These are phyloP conservation scores for Leptographium radiaticola DNA, from an alignment of 2,329 filamentous ascomycete species.

Conservation along the genomic window DNA sequence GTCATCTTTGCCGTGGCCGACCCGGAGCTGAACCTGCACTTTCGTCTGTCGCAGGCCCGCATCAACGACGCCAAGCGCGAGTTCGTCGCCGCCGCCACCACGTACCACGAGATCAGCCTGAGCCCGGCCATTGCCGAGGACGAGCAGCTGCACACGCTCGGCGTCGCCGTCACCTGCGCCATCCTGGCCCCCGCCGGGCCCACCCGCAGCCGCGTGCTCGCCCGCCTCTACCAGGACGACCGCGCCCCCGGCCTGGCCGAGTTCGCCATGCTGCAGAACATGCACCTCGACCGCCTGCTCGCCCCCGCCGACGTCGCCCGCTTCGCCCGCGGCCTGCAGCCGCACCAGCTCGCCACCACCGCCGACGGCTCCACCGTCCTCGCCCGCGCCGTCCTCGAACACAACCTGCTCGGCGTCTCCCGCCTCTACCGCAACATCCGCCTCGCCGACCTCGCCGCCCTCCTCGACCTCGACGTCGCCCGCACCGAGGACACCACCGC, in stretches of 20 bases:
- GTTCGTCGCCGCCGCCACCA: constrained; percentile 76
- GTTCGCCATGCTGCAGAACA: constrained; percentile 87
- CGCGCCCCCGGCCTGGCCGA: constrained; percentile 53
- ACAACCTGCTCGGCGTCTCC: constrained; percentile 83
- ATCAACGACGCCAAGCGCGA: constrained; percentile 83
- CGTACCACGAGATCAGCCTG: constrained; percentile 80
- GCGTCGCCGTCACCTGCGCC: constrained; percentile 80
- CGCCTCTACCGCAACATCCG: constrained; percentile 66
- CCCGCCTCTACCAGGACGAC: constrained; percentile 87
- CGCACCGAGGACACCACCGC: constrained; percentile 86
- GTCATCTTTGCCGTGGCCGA: constrained; percentile 70
- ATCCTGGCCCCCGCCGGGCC: constrained; percentile 88
- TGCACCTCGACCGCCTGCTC: constrained; percentile 83
- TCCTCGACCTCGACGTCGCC: constrained; percentile 66
- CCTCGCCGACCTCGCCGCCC: constrained; percentile 59
- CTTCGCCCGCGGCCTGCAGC: constrained; percentile 67
- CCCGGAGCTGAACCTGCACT: constrained; percentile 64
- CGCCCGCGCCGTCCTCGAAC: constrained; percentile 85
- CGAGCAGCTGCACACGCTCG: constrained; percentile 73
- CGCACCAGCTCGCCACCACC: constrained; percentile 83
- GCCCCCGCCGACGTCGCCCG: constrained; percentile 69
- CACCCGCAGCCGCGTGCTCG: constrained; percentile 64
- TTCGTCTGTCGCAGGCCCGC: constrained; percentile 81
- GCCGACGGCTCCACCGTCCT: constrained; percentile 87
- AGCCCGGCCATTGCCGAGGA: constrained; percentile 68